A percentile compares a stretch with the other conserved stretches of the same genome.
These are phyloP conservation scores for Aspergillus sp. DNA, from an alignment of 2,329 filamentous ascomycete species.

Conservation along the genomic window DNA sequence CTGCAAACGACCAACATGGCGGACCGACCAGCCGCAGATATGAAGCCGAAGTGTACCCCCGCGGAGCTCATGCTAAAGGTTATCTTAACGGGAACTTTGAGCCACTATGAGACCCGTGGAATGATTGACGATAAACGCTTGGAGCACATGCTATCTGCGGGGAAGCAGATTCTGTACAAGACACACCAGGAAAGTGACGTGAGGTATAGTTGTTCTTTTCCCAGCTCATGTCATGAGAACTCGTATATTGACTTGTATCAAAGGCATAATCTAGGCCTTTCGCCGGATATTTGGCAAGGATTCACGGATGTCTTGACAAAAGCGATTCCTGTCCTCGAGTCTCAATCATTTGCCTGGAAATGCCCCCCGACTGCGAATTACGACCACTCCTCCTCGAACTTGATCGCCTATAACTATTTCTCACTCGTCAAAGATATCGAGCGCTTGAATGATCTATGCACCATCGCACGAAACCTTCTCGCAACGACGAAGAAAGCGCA, in stretches of 20 bases:
- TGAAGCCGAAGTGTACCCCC: slow-evolving; percentile 41
- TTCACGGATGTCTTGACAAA: slow-evolving; percentile 56
- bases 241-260: slow-evolving; percentile 4
- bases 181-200: slow-evolving; percentile 56
- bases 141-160: slow-evolving; percentile 56
- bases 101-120: slow-evolving; percentile 59
- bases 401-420: slow-evolving; percentile 60
- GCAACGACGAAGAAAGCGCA: slow-evolving; percentile 61
- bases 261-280: slow-evolving; percentile 57
- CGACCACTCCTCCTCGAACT: slow-evolving; percentile 57
- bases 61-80: slow-evolving; percentile 49
- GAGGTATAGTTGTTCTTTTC: slow-evolving; percentile 35
- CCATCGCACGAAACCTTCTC: slow-evolving; percentile 60
- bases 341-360: slow-evolving; percentile 60
- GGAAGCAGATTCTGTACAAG: slow-evolving; percentile 59
- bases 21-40: slow-evolving; percentile 24
- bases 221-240: neutral
- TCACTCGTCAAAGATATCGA: slow-evolving; percentile 61
- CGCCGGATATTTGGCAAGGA: slow-evolving; percentile 58
- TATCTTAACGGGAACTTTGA: slow-evolving; percentile 47
- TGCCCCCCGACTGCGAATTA: slow-evolving; percentile 56
- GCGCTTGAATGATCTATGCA: slow-evolving; percentile 60
- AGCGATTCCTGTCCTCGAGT: slow-evolving; percentile 60
- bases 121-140: slow-evolving; percentile 60
- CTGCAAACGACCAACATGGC: slow-evolving; percentile 27